Conservation (phyloP, 2,329 filamentous ascomycete genomes). For the Ophiostoma ulmi region DNA sequence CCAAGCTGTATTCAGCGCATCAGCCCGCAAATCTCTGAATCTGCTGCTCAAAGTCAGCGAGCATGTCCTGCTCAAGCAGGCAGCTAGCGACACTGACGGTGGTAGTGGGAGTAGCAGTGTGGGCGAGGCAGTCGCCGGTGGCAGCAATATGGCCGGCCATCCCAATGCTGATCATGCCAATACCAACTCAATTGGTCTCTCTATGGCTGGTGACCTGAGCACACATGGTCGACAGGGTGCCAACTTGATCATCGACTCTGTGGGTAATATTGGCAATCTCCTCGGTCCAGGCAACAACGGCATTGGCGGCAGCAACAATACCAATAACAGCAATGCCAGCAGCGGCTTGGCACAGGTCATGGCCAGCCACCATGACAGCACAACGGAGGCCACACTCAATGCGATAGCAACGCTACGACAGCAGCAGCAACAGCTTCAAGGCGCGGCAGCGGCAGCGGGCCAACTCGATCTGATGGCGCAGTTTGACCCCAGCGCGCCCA, state of each 20-base stretch:
- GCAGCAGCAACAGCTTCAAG: background rate
- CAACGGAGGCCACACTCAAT: background rate
- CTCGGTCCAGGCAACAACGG: background rate
- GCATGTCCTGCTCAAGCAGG: constrained; percentile 21
- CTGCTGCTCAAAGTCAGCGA: constrained; percentile 23
- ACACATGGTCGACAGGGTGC: background rate
- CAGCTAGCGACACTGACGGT: constrained; percentile 2
- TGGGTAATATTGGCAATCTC: background rate
- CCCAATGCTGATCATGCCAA: background rate
- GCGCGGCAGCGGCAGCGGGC: background rate
- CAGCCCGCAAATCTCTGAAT: constrained; percentile 22
- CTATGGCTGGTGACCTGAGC: background rate
- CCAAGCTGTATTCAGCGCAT: constrained; percentile 22
- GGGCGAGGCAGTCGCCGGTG: background rate
- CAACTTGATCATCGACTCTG: background rate
- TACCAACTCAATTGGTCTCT: background rate
- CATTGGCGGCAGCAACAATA: background rate
- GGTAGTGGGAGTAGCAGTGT: background rate
- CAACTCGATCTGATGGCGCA: constrained; percentile 19
- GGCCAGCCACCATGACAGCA: background rate
- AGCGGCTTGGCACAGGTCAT: background rate
- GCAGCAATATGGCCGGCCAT: background rate
- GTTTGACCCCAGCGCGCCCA: constrained; percentile 19
- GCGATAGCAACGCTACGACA: background rate
- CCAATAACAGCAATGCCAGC: background rate